Evolutionary conservation across 164 flowering plant genomes (phyloP).

Genomic region (Cinnamomum micranthum): DNA sequence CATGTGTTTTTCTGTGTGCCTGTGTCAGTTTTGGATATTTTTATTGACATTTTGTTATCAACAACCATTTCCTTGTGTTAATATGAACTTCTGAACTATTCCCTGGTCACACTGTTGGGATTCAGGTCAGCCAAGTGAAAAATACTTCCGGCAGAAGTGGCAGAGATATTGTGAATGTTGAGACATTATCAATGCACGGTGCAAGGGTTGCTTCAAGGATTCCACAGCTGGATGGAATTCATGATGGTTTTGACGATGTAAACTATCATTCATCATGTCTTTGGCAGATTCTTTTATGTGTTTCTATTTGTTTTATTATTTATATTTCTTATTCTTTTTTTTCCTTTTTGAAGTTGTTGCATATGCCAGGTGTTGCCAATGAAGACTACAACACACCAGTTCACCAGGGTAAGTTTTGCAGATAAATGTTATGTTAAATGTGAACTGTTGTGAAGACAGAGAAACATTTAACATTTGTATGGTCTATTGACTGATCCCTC

Average conservation of each 20-base stretch:
- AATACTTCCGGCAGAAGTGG: conserved; percentile 10
- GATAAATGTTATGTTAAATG: neutral
- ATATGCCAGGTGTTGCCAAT: conserved; percentile 72
- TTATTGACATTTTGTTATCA: no score
- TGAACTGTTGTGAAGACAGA: neutral
- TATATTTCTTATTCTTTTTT: neutral
- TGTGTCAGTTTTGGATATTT: neutral
- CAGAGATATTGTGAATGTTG: conserved; percentile 13
- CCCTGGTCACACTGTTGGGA: neutral
- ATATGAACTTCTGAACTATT: neutral
- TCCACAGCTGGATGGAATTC: conserved; percentile 79
- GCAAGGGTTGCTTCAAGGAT: conserved; percentile 33
- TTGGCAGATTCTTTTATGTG: conserved; percentile 33
- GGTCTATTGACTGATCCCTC: no score
- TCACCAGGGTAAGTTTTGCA: conserved; percentile 47
- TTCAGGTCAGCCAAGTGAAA: conserved; percentile 31
- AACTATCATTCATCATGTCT: conserved; percentile 43
- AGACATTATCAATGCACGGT: conserved; percentile 9
- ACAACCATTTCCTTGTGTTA: neutral
- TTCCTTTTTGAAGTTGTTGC: conserved; percentile 53
- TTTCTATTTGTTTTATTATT: neutral
- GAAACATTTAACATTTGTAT: no score
- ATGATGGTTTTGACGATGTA: conserved; percentile 76
- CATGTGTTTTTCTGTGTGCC: neutral
- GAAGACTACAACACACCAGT: conserved; percentile 97